Conservation (phyloP, 805 yeast genomes). For the Hanseniaspora valbyensis region DNA sequence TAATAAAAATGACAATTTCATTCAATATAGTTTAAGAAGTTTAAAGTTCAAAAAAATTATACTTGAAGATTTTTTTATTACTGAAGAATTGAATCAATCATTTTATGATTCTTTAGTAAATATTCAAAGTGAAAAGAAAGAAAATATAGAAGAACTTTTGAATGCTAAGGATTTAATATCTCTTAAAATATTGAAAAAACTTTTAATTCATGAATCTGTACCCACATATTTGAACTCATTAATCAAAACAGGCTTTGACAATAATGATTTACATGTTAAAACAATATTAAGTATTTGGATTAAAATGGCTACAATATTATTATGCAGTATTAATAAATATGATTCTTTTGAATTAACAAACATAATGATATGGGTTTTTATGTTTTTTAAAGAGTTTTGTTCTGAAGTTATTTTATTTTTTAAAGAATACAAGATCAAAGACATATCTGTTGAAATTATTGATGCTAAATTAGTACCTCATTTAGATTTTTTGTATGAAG, state of each 20-base stretch:
- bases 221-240: constrained; percentile 8
- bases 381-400: constrained; percentile 24
- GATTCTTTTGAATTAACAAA: constrained; percentile 31
- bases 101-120: background rate
- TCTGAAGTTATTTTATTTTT: constrained; percentile 24
- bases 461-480: constrained; percentile 16
- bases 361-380: constrained; percentile 33
- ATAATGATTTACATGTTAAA: background rate
- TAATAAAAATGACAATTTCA: constrained; percentile 11
- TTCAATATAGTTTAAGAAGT: constrained; percentile 12
- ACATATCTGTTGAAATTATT: constrained; percentile 15
- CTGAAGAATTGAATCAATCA: background rate
- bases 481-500: constrained; percentile 23
- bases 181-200: background rate
- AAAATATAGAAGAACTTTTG: constrained; percentile 2
- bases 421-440: constrained; percentile 13
- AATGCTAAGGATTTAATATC: background rate
- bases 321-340: constrained; percentile 32
- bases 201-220: constrained; percentile 12
- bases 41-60: background rate
- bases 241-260: background rate
- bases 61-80: background rate
- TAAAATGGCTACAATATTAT: constrained; percentile 26
- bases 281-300: constrained; percentile 18
- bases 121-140: background rate